These are phyloP conservation scores for Rhododendron williamsianum DNA, from an alignment of 148 eudicot species.

Conservation along the genomic window DNA sequence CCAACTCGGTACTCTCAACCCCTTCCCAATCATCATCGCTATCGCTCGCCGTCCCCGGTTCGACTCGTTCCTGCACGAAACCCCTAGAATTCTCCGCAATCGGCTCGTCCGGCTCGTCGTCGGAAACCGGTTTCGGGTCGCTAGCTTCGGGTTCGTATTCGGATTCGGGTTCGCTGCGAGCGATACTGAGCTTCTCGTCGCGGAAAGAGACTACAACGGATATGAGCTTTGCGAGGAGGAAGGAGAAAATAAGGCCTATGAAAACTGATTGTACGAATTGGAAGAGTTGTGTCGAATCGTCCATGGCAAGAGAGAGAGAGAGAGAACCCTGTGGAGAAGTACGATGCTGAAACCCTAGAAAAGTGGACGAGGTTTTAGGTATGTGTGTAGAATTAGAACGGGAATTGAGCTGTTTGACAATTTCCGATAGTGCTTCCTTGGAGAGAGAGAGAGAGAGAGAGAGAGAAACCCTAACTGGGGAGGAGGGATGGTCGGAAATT, in stretches of 20 bases:
- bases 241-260: slow-evolving; percentile 75
- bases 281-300: slow-evolving; percentile 52
- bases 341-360: slow-evolving; percentile 9
- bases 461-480: neutral
- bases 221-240: slow-evolving; percentile 79
- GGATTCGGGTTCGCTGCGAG: slow-evolving; percentile 22
- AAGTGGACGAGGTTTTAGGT: neutral
- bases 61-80: slow-evolving; percentile 37
- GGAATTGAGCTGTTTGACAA: neutral
- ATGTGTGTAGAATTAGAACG: neutral
- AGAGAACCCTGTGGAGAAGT: neutral
- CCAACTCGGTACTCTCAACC: slow-evolving; percentile 92
- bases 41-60: slow-evolving; percentile 23
- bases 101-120: slow-evolving; percentile 27
- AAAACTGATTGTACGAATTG: slow-evolving; percentile 53
- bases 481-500: neutral
- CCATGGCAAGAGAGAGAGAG: slow-evolving; percentile 22
- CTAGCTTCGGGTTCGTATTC: neutral
- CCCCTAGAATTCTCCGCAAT: slow-evolving; percentile 25
- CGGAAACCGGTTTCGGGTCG: slow-evolving; percentile 1
- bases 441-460: neutral
- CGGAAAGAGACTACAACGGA: slow-evolving; percentile 73
- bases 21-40: slow-evolving; percentile 99
- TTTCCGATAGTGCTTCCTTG: neutral
- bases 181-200: slow-evolving; percentile 48